phyloP scores from a whole-genome alignment of 768 basidiomycete genomes.

The Mrakia hoshinonis region DNA sequence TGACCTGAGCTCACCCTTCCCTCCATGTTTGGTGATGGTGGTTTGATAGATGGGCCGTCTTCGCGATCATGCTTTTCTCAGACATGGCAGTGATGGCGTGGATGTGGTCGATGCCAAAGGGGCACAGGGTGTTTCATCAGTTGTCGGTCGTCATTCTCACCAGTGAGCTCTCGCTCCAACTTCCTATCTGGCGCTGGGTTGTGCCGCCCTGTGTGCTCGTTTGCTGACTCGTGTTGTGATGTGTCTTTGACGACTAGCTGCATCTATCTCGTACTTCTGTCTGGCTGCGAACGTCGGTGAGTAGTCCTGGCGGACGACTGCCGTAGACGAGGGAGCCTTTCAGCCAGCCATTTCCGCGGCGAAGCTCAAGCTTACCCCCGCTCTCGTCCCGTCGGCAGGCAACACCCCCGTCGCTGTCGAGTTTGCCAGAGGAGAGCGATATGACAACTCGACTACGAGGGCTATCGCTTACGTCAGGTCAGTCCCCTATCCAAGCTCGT shows the following conservation, averaged over 20 bases:
- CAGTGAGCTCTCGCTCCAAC: too few species aligned
- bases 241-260: too few species aligned
- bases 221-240: too few species aligned
- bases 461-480: not conserved
- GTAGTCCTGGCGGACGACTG: too few species aligned
- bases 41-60: conserved; percentile 50
- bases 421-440: conserved; percentile 39
- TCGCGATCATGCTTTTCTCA: conserved; percentile 47
- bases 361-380: too few species aligned
- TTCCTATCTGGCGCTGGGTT: too few species aligned
- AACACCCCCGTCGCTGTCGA: conserved; percentile 46
- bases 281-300: conserved; percentile 3
- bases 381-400: too few species aligned
- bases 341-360: too few species aligned
- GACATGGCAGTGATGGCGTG: conserved; percentile 44
- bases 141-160: conserved; percentile 44
- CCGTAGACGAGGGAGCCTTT: too few species aligned
- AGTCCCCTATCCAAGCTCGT: conserved; percentile 16
- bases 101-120: conserved; percentile 42
- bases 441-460: not conserved
- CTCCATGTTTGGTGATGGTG: conserved; percentile 35
- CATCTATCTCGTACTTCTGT: conserved; percentile 38
- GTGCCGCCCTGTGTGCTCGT: too few species aligned
- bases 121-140: conserved; percentile 49
- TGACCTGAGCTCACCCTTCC: not conserved